phyloP scores from a whole-genome alignment of 768 basidiomycete genomes.

The Mycena filopes region DNA sequence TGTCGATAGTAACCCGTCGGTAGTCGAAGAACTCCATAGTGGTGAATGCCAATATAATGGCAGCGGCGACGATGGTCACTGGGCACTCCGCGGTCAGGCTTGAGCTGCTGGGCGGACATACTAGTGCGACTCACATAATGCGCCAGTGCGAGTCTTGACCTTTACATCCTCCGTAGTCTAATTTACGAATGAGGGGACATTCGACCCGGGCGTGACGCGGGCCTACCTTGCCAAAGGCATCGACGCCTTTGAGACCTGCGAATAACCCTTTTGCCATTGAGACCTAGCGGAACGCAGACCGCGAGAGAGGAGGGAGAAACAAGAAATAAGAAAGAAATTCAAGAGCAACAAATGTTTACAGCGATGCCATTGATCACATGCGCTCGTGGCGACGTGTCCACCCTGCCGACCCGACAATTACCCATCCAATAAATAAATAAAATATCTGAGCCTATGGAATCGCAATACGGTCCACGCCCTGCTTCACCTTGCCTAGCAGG shows the following conservation, averaged over 20 bases:
- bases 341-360: conserved; percentile 27
- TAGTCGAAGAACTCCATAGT: conserved; percentile 97
- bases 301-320: conserved; percentile 36
- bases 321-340: conserved; percentile 27
- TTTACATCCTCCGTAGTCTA: conserved; percentile 99
- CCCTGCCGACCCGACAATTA: conserved; percentile 13
- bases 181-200: conserved; percentile 1
- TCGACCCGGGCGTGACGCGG: background rate
- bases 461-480: conserved; percentile 77
- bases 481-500: conserved; percentile 89
- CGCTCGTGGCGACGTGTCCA: conserved; percentile 33
- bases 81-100: background rate
- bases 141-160: conserved; percentile 96
- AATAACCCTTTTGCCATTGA: conserved; percentile 84
- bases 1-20: conserved; percentile 84
- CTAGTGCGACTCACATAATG: conserved; percentile 70
- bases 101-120: background rate
- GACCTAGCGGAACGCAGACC: conserved; percentile 49
- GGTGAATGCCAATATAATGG: conserved; percentile 92
- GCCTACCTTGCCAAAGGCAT: conserved; percentile 98
- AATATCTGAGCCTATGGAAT: conserved; percentile 47
- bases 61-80: conserved; percentile 94
- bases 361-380: conserved; percentile 19
- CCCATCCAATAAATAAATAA: conserved; percentile 26
- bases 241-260: conserved; percentile 86